Base-by-base conservation (phyloP, 164 flowering plant species). In the Malania oleifera region DNA sequence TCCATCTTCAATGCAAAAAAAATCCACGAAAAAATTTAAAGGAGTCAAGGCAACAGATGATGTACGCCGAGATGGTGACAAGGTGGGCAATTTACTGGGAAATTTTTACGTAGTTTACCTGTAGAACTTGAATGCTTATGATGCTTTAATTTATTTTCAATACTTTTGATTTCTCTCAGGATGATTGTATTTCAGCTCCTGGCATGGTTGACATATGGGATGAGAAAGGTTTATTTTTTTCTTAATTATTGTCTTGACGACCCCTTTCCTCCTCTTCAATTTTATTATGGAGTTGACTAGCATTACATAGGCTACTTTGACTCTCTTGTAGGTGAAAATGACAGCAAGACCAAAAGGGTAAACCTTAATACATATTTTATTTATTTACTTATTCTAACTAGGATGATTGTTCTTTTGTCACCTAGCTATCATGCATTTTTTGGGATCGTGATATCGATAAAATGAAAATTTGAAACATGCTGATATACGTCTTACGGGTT, bases 131-230 rank as follows among this genome's bases (percentile, higher is more conserved):
- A 13, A 14, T 20, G 17, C 19, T 12, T 39, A 15, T 47, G 7
- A 51, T 29, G 41, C 0, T 26, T 19, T 22, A 7, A 50, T 57
- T n/a, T 19, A 50, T 57, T n/a, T 19, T 23, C 27, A 5, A 20
- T 50, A n/a, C 54, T 0, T 45, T 49, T 43, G 20, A 52, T 31
- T 52, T 50, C 1, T 67, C n/a, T 29, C 73, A 84, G 89, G 78
- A 41, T 57, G 67, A 61, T 46, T 41, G 63, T 39, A 69, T 38
- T n/a, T 15, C 59, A 11, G 72, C 50, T 39, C 53, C 84, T 52
- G 73, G 66, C 43, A 51, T 82, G 67, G 66, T 54, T 64, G 87
- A 87, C 70, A 3, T 86, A 34, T 92, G 98, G 98, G 77, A 56
- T 45, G 65, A 63, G 31, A 63, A 83, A 82, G 86, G 95, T 87